These are phyloP conservation scores for Aegilops longissima DNA, from an alignment of 176 grass and related monocot species.

Conservation along the genomic window DNA sequence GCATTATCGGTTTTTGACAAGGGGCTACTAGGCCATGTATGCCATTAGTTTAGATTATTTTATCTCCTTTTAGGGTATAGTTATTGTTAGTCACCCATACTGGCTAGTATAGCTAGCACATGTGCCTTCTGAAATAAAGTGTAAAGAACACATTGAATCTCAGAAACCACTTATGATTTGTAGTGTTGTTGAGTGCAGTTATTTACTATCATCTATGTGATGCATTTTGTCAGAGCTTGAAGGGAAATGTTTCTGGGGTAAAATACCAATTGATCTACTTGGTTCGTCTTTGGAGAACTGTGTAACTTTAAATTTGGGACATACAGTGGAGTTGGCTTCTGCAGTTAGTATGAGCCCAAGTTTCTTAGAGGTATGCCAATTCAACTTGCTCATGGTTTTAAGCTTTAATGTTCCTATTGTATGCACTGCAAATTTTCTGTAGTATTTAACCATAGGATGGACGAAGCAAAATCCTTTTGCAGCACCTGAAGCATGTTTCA, in stretches of 20 bases:
- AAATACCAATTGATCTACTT: slow-evolving; percentile 83
- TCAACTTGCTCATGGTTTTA: slow-evolving; percentile 22
- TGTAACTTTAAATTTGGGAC: slow-evolving; percentile 79
- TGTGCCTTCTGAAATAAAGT: not conserved
- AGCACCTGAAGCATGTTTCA: not conserved
- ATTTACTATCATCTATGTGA: slow-evolving; percentile 14
- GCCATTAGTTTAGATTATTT: slow-evolving; percentile 7
- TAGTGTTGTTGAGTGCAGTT: slow-evolving; percentile 35
- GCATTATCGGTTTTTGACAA: not conserved
- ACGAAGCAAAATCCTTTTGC: not conserved
- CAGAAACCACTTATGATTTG: not conserved
- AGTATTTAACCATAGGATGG: not conserved
- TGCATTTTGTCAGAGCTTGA: slow-evolving; percentile 64
- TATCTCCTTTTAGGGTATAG: not conserved
- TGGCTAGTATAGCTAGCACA: not conserved
- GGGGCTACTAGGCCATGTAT: not conserved
- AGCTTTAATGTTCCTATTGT: not conserved
- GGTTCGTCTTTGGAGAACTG: slow-evolving; percentile 84
- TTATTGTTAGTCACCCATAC: not conserved
- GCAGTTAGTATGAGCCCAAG: slow-evolving; percentile 69
- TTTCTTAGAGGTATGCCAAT: slow-evolving; percentile 76
- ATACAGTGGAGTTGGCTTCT: slow-evolving; percentile 72
- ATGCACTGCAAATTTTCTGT: not conserved
- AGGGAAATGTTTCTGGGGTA: slow-evolving; percentile 88
- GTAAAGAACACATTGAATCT: not conserved